These are phyloP conservation scores for Chenopodium quinoa DNA, from an alignment of 148 eudicot genomes.

Conservation along the genomic window DNA sequence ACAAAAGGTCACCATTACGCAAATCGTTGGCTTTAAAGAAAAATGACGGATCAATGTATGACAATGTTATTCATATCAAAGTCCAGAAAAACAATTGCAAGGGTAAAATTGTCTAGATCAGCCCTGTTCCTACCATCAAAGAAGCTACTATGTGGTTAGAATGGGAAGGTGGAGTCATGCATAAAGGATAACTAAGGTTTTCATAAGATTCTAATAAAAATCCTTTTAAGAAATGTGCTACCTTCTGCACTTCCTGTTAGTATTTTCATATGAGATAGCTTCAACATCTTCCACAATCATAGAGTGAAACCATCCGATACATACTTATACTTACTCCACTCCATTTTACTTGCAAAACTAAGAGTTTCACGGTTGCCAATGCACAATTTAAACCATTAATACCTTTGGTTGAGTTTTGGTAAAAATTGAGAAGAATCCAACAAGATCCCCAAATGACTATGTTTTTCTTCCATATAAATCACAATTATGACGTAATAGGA, in stretches of 20 bases:
- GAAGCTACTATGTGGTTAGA: neutral
- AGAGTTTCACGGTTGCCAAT: no score
- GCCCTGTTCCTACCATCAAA: neutral
- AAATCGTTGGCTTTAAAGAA: neutral
- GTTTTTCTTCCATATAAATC: no score
- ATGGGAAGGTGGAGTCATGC: neutral
- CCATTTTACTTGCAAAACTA: no score
- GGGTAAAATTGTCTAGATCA: neutral
- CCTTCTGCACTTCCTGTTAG: neutral
- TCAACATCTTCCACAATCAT: neutral
- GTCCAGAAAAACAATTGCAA: neutral
- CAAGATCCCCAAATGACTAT: no score
- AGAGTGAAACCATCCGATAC: neutral
- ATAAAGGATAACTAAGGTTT: neutral
- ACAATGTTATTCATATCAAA: neutral
- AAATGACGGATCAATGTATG: neutral
- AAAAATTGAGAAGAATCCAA: no score
- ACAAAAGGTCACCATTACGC: neutral
- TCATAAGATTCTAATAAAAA: neutral
- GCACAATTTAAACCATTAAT: no score
- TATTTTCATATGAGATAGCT: neutral
- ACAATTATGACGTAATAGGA: no score
- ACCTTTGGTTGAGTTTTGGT: no score
- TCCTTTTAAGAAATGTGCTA: neutral
- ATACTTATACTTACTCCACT: no score